Base-by-base conservation (phyloP, 768 basidiomycete genomes). In the Calocybe gangraenosa region DNA sequence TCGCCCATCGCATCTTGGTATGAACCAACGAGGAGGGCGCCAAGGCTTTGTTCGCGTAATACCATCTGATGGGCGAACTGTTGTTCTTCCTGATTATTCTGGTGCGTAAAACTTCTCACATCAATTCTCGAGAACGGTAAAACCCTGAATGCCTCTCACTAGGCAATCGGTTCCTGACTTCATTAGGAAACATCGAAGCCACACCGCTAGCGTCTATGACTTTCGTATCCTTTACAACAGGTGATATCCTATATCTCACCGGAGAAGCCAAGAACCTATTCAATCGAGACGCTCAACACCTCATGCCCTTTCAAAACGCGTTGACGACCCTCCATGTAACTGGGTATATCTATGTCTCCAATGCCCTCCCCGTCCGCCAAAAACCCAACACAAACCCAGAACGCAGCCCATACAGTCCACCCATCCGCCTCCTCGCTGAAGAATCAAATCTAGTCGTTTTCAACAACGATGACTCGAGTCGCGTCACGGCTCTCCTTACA, bases 91-190 rank as follows among this genome's bases (percentile, higher is more conserved):
- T 0, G 82, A 85, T 56, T 83, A 71, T 55, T 76, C 75, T 44
- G 82, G 81, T 70, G 46, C 10, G 65, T 48, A 30, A 28, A 5
- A 7, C 6, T 32, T 3, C 3, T 15, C 37, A 17, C 9, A n/a
- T 58, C 50, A n/a, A 37, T 41, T 43, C 36, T 21, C 17, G 25
- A 14, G 28, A 35, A 15, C 7, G 19, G 18, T 33, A 22, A 40
- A 18, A 7, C n/a, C 5, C 18, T 31, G 28, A 31, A 23, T 46
- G 2, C 2, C 8, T 21, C 7, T 22, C 23, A 9, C 7, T 35
- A 81, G 81, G 81, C 1, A 84, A 84, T 53, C 70, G 80, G 2
- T 62, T 81, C 42, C 72, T 84, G 74, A 81, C 76, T 15, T 80
- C 81, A 13, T 60, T 84, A 10, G 81, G 82, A 2, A 82, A 84